These are phyloP conservation scores for Pseudovirgaria hyperparasitica DNA, from an alignment of 2,329 filamentous ascomycete species.

Conservation along the genomic window DNA sequence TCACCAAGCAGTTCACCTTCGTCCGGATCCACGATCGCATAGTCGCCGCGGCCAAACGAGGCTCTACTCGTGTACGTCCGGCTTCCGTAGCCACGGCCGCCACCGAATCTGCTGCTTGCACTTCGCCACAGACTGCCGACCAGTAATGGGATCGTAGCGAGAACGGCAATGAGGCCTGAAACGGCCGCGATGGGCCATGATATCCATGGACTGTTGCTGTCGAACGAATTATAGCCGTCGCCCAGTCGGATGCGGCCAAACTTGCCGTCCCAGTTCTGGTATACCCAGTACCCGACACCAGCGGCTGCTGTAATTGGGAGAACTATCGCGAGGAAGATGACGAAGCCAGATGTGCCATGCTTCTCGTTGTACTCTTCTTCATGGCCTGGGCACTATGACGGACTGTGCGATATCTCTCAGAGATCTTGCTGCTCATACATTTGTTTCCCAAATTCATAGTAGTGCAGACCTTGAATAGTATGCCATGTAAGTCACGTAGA, in stretches of 20 bases:
- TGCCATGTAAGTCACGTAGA: no score
- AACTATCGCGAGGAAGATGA: conserved; percentile 74
- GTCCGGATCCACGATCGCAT: conserved; percentile 78
- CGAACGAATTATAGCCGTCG: conserved; percentile 42
- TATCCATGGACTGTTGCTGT: conserved; percentile 64
- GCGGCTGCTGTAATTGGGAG: conserved; percentile 61
- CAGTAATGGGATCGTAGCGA: conserved; percentile 51
- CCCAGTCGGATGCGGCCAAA: conserved; percentile 85
- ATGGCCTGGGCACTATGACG: conserved; percentile 66
- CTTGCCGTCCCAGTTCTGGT: conserved; percentile 72
- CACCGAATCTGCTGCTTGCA: conserved; percentile 35
- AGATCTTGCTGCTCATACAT: no score
- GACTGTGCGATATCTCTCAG: no score
- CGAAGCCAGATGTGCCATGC: conserved; percentile 54
- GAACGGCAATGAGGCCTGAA: conserved; percentile 41
- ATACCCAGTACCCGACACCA: conserved; percentile 72
- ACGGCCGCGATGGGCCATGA: conserved; percentile 52
- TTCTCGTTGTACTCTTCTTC: conserved; percentile 72
- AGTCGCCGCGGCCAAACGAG: conserved; percentile 83
- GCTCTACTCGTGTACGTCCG: conserved; percentile 76
- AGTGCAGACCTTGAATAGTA: no score
- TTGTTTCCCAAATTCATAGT: no score
- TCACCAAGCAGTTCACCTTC: conserved; percentile 91
- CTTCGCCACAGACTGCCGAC: conserved; percentile 61
- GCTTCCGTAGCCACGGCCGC: conserved; percentile 39